phyloP scores from a whole-genome alignment of 495 filamentous ascomycete genomes.

The Hamigera avellanea region DNA sequence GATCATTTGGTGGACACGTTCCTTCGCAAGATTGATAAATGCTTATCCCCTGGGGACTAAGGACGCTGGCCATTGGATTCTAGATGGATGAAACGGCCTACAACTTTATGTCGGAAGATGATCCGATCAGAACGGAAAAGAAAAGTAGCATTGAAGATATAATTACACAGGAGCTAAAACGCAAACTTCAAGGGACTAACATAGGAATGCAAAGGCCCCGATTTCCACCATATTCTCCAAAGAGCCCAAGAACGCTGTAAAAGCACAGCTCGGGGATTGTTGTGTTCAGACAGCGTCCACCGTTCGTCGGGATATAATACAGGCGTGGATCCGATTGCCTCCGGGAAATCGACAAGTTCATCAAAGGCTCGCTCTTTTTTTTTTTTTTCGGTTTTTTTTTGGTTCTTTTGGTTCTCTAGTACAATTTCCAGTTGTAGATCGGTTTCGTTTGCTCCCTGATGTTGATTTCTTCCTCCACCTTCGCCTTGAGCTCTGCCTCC shows the following conservation, averaged over 20 bases:
- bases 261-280: conserved; percentile 7
- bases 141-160: conserved; percentile 2
- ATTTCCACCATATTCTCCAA: neutral
- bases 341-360: neutral
- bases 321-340: conserved; percentile 12
- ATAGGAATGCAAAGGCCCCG: neutral
- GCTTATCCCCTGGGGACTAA: too few relatives aligned
- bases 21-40: too few relatives aligned
- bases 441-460: conserved; percentile 28
- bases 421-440: conserved; percentile 18
- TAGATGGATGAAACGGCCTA: too few relatives aligned
- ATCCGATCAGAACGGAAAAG: too few relatives aligned
- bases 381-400: neutral
- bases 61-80: too few relatives aligned
- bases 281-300: conserved; percentile 9
- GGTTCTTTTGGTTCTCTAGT: conserved; percentile 8
- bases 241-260: conserved; percentile 5
- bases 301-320: conserved; percentile 20
- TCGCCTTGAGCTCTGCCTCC: conserved; percentile 20
- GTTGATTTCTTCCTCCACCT: conserved; percentile 23
- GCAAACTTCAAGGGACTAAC: neutral
- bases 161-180: neutral
- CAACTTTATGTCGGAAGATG: too few relatives aligned
- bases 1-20: too few relatives aligned
- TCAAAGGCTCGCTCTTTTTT: too few relatives aligned